A percentile compares a stretch with the other conserved stretches of the same genome.
These are phyloP conservation scores for Verticillium nonalfalfae DNA, from an alignment of 2,329 filamentous ascomycete species.

Conservation along the genomic window DNA sequence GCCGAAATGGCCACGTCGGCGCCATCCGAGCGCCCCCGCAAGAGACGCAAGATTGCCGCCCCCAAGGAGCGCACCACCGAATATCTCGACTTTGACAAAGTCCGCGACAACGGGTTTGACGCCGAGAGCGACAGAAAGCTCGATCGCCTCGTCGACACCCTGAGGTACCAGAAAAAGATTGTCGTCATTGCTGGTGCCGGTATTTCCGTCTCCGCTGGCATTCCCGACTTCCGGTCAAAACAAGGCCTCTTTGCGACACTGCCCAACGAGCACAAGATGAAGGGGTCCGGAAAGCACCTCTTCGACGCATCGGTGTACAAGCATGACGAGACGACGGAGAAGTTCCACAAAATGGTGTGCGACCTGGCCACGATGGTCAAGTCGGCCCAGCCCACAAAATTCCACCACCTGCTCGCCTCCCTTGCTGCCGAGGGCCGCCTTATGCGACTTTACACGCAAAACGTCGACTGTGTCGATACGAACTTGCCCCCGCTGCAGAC, in stretches of 20 bases:
- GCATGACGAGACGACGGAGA: constrained; percentile 78
- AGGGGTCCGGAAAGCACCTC: constrained; percentile 87
- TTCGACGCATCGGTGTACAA: constrained; percentile 98
- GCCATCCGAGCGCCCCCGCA: constrained; percentile 55
- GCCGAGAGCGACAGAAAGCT: constrained; percentile 46
- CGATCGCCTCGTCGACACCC: constrained; percentile 62
- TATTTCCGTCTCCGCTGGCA: constrained; percentile 93
- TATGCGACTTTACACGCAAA: constrained; percentile 89
- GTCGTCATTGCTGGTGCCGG: constrained; percentile 94
- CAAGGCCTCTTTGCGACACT: constrained; percentile 83
- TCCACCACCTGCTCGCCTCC: constrained; percentile 90
- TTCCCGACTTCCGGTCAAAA: constrained; percentile 93
- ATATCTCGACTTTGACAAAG: constrained; percentile 62
- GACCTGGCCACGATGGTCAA: constrained; percentile 75
- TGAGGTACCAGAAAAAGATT: constrained; percentile 91
- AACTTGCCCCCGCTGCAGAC: constrained; percentile 74
- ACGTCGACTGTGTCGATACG: constrained; percentile 93
- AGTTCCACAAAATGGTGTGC: constrained; percentile 95
- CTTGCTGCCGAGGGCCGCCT: constrained; percentile 82
- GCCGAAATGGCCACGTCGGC: constrained; percentile 48
- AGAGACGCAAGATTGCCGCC: constrained; percentile 64
- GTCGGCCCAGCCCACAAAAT: constrained; percentile 73
- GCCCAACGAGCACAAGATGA: constrained; percentile 81
- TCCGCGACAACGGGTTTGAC: constrained; percentile 40
- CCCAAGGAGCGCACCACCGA: constrained; percentile 68